phyloP scores from a whole-genome alignment of 192 early-diverging fungal genomes.

The Rhizophagus prolifer region DNA sequence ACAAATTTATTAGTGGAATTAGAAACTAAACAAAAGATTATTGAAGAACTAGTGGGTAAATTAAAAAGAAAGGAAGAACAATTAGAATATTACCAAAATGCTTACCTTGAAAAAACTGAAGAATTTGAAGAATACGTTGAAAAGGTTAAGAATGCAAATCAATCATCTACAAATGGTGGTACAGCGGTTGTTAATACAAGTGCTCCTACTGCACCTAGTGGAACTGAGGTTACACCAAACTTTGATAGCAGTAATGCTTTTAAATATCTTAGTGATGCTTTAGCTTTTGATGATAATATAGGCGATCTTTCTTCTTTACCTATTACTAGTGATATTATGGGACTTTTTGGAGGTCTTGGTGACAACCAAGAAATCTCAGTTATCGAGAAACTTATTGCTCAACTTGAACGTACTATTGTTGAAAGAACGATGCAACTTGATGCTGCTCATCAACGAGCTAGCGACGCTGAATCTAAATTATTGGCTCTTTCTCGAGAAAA shows the following conservation, averaged over 20 bases:
- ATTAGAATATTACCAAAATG: slow-evolving; percentile 32
- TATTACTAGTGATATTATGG: slow-evolving; percentile 29
- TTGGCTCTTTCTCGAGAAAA: slow-evolving; percentile 18
- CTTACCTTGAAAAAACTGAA: slow-evolving; percentile 25
- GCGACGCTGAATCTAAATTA: slow-evolving; percentile 21
- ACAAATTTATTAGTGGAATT: slow-evolving; percentile 15
- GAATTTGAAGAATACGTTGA: slow-evolving; percentile 23
- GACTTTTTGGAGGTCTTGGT: slow-evolving; percentile 10
- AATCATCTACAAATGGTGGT: background rate
- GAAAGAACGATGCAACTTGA: slow-evolving; percentile 24
- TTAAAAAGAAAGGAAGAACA: slow-evolving; percentile 29
- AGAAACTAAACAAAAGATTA: slow-evolving; percentile 24
- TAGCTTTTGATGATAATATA: background rate
- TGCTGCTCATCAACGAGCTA: slow-evolving; percentile 24
- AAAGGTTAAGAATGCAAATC: background rate
- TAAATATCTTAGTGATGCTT: background rate
- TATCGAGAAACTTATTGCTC: slow-evolving; percentile 26
- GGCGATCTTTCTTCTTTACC: slow-evolving; percentile 21
- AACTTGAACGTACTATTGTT: slow-evolving; percentile 23
- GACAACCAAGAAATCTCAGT: slow-evolving; percentile 13
- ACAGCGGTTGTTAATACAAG: background rate
- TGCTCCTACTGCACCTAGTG: background rate
- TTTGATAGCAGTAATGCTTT: background rate
- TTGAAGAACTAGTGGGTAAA: slow-evolving; percentile 28
- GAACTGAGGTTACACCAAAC: background rate